phyloP scores from a whole-genome alignment of 1,284 basidiomycete species.

The Pyrrhoderma lamaoense region DNA sequence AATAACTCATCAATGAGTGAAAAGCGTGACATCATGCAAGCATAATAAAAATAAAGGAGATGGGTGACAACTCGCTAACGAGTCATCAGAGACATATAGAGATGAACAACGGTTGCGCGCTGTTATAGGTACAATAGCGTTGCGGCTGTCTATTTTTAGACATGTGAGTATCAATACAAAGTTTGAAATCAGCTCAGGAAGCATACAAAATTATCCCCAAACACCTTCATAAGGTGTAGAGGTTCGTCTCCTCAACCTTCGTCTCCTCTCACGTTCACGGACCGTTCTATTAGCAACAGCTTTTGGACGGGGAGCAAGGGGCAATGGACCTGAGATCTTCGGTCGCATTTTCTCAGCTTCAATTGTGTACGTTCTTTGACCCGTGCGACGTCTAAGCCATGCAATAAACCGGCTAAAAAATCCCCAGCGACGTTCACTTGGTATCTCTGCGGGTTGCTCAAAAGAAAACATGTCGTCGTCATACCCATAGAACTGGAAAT shows the following conservation, averaged over 20 bases:
- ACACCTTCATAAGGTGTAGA: background rate
- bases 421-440: slow-evolving; percentile 15
- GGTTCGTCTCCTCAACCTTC: slow-evolving; percentile 5
- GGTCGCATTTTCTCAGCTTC: slow-evolving; percentile 14
- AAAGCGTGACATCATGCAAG: background rate
- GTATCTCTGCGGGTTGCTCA: slow-evolving; percentile 16
- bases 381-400: slow-evolving; percentile 13
- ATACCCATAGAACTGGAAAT: slow-evolving; percentile 10
- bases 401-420: slow-evolving; percentile 14
- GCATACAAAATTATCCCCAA: slow-evolving; percentile 3
- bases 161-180: background rate
- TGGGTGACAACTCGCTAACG: background rate
- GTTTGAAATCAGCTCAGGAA: no score
- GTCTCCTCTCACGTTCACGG: background rate
- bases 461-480: slow-evolving; percentile 19
- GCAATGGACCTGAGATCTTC: slow-evolving; percentile 13
- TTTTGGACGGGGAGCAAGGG: slow-evolving; percentile 9
- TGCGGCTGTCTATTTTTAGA: background rate
- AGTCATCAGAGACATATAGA: background rate
- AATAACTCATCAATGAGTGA: no score
- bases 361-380: slow-evolving; percentile 12
- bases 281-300: background rate
- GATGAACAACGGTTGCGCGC: slow-evolving; percentile 1
- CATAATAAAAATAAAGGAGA: background rate
- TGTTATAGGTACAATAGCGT: background rate